Conservation (phyloP, 345 rosid species). For the Citrus inodora region DNA sequence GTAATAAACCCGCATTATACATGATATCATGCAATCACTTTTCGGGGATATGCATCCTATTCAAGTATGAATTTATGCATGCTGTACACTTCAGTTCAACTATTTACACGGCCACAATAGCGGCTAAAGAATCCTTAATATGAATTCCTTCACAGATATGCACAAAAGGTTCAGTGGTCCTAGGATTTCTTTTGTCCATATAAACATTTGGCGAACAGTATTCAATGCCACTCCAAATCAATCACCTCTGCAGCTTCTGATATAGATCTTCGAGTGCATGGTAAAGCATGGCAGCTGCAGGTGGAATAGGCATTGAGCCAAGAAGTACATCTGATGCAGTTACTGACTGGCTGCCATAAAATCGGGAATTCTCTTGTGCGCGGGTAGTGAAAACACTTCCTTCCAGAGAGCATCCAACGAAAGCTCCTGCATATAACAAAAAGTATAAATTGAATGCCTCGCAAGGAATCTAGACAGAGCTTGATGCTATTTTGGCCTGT, state of each 20-base stretch:
- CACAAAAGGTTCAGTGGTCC: background rate
- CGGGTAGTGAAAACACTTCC: conserved; percentile 82
- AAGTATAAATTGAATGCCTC: background rate
- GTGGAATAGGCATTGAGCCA: conserved; percentile 75
- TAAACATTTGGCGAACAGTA: background rate
- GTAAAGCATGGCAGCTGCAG: conserved; percentile 82
- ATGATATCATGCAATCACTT: background rate
- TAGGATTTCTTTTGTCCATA: background rate
- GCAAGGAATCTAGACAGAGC: background rate
- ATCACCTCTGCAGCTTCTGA: conserved; percentile 52
- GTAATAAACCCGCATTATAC: background rate
- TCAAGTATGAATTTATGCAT: no score
- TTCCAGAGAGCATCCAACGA: conserved; percentile 89
- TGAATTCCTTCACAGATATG: background rate
- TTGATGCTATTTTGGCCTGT: background rate
- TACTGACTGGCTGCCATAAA: conserved; percentile 84
- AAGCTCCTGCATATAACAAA: conserved; percentile 58
- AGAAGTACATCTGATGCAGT: conserved; percentile 72
- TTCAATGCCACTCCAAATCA: background rate
- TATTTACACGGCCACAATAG: conserved; percentile 2
- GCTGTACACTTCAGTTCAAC: conserved; percentile 13
- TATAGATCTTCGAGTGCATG: conserved; percentile 69
- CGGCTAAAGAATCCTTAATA: background rate
- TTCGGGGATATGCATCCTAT: background rate
- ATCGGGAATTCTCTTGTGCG: conserved; percentile 62